Percentiles rank a stretch among this genome's conserved stretches.
Evolutionary conservation across 139 green algal genomes (phyloP).

Genomic region (Raphidocelis subcapitata): DNA sequence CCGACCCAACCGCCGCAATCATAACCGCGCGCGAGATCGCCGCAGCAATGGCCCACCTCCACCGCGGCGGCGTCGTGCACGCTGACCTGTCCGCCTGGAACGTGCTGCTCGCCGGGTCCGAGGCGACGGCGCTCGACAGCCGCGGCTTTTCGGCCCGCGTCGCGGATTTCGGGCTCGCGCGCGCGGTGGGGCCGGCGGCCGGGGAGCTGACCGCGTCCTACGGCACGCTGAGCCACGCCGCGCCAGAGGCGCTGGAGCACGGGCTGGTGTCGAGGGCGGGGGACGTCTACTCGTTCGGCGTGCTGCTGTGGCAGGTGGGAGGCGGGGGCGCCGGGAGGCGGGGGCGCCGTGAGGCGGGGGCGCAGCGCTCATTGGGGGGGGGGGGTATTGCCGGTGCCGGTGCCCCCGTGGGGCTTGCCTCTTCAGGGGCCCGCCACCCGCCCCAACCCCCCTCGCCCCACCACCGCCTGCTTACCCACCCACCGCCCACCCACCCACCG

Average conservation of each 20-base stretch:
- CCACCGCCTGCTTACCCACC: too few species aligned
- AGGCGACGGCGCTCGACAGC: not conserved
- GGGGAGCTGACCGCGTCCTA: too few species aligned
- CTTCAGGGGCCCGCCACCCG: too few species aligned
- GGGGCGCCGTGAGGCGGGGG: too few species aligned
- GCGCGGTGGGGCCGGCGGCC: too few species aligned
- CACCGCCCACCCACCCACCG: too few species aligned
- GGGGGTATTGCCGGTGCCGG: too few species aligned
- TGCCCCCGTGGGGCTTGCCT: too few species aligned
- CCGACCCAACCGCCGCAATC: conserved; percentile 12
- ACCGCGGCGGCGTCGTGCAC: conserved; percentile 49
- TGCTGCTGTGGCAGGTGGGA: conserved; percentile 55
- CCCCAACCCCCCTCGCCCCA: too few species aligned
- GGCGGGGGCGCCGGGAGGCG: too few species aligned
- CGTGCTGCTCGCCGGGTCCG: conserved; percentile 49
- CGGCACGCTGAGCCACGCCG: conserved; percentile 31
- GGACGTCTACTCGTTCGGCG: conserved; percentile 45
- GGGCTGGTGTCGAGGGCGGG: conserved; percentile 28
- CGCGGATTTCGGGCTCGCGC: conserved; percentile 51
- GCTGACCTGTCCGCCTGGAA: conserved; percentile 72
- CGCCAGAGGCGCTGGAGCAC: conserved; percentile 44
- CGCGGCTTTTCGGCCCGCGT: conserved; percentile 20
- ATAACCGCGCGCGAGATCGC: conserved; percentile 41
- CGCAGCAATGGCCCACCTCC: conserved; percentile 45
- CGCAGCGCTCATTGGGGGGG: too few species aligned